Evolutionary conservation across 768 basidiomycete genomes (phyloP), one percentile per base, ranked within the genome.

Genomic region (Collybia nuda): DNA sequence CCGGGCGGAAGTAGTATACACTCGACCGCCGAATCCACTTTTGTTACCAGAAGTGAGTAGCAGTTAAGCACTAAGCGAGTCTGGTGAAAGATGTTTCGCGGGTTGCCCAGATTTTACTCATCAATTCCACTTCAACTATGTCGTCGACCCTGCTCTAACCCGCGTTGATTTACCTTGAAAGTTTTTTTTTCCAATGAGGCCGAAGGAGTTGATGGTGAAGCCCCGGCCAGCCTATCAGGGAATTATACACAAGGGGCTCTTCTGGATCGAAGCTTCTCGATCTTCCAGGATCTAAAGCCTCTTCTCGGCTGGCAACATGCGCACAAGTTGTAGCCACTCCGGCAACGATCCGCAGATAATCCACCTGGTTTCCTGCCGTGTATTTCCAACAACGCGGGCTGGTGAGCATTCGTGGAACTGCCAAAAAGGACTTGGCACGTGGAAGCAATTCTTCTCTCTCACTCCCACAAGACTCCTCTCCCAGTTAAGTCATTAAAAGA

Each of bases 331-430:
- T 55, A 53, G 52, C 48, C 50, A 45, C 50, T 69, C 63, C 56
- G 54, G 55, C 57, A 61, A 47, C 67, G 70, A 71, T 72, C 71
- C 71, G 71, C 70, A 68, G 62, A 68, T 69, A 67, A 62, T 58
- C 67, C 63, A 67, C 55, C 53, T 48, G 46, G 47, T 52, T 60
- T 62, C 60, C 38, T 46, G 35, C 59, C 56, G 57, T 56, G 54
- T 58, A 52, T 63, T 61, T 62, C 52, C 54, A 60, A 61, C 59
- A 58, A 58, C 60, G 44, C 56, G 57, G 58, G 54, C 48, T 51
- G 46, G 36, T 49, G 29, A 50, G 53, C 53, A 39, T 49, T 45
- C 56, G 50, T 58, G 53, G 53, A 63, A 64, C 59, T 56, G 51
- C 60, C 61, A 57, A 61, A 61, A 46, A 24, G 38, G 44, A 19